A percentile compares a stretch with the other conserved stretches of the same genome.
phyloP scores from a whole-genome alignment of 192 early-diverging fungal genomes.

The Mortierella alpina region DNA sequence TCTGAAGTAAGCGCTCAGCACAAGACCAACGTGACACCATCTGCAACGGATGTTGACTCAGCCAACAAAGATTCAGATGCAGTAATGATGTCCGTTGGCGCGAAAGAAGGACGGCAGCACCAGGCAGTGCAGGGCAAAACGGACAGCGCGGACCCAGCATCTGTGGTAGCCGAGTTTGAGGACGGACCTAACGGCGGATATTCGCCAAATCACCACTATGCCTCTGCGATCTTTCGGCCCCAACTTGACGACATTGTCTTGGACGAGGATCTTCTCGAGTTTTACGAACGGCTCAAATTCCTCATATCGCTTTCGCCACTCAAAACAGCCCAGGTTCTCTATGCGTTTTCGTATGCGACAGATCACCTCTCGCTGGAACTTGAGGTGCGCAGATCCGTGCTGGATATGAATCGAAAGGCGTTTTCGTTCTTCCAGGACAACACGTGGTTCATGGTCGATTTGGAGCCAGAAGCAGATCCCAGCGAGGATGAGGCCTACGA shows the following conservation, averaged over 20 bases:
- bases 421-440: constrained; percentile 53
- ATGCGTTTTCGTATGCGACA: constrained; percentile 43
- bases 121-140: neutral
- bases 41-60: too few relatives aligned
- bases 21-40: too few relatives aligned
- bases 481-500: constrained; percentile 31
- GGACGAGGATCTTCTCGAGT: constrained; percentile 45
- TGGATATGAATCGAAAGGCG: constrained; percentile 47
- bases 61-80: neutral
- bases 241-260: constrained; percentile 47
- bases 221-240: constrained; percentile 38
- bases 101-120: neutral
- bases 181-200: constrained; percentile 13
- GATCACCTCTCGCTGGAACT: constrained; percentile 40
- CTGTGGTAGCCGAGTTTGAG: constrained; percentile 1
- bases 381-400: constrained; percentile 30
- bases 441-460: constrained; percentile 49
- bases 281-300: constrained; percentile 51
- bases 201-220: neutral
- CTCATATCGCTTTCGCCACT: constrained; percentile 46
- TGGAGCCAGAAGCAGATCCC: constrained; percentile 19
- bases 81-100: neutral
- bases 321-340: constrained; percentile 51
- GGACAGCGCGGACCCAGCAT: neutral
- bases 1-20: too few relatives aligned